Percentiles rank a stretch among this genome's conserved stretches.
phyloP scores from a whole-genome alignment of 495 filamentous ascomycete genomes.

The Hamigera avellanea region DNA sequence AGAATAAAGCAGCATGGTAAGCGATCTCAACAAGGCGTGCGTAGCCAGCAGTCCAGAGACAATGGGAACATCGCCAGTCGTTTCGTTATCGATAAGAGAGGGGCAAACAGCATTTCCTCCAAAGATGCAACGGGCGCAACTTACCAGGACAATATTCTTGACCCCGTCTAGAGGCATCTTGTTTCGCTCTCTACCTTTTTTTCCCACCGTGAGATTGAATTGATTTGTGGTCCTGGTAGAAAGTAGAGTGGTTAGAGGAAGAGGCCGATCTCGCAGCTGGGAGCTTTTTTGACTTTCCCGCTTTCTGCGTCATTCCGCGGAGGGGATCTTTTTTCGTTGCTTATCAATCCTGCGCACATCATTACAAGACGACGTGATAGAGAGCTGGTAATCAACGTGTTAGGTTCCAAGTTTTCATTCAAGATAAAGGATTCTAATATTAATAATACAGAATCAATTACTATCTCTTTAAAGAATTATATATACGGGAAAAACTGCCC shows the following conservation, averaged over 20 bases:
- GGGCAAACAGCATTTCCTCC: constrained; percentile 8
- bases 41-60: neutral
- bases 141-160: constrained; percentile 42
- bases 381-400: too few species aligned
- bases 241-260: neutral
- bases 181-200: neutral
- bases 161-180: constrained; percentile 39
- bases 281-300: too few species aligned
- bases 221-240: too few species aligned
- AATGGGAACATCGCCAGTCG: neutral
- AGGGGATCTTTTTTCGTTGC: constrained; percentile 9
- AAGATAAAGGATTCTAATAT: too few species aligned
- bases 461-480: too few species aligned
- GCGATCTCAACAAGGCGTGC: too few species aligned
- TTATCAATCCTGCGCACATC: constrained; percentile 34
- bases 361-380: too few species aligned
- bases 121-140: constrained; percentile 2
- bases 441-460: too few species aligned
- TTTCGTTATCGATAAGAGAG: constrained; percentile 36
- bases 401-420: too few species aligned
- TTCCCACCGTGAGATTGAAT: too few species aligned
- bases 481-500: too few species aligned
- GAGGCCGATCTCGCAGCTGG: neutral
- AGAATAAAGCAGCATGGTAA: too few species aligned
- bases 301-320: constrained; percentile 21